Conservation (phyloP, 1,284 basidiomycete genomes). For the Blastosporella zonata region DNA sequence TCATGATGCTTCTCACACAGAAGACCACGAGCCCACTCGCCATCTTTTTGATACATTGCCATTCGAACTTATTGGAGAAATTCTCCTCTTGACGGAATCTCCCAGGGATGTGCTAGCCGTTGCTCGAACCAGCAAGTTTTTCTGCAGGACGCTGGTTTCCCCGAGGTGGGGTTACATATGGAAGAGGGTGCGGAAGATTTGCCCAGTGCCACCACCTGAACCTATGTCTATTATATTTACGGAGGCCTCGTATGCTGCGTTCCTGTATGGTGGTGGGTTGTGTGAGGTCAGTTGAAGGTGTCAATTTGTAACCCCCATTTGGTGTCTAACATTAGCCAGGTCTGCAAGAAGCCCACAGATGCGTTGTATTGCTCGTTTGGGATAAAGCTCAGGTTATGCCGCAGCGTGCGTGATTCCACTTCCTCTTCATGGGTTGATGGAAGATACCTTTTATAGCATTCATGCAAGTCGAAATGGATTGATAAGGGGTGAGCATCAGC, state of each 20-base stretch:
- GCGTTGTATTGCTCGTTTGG: constrained; percentile 43
- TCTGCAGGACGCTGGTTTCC: constrained; percentile 44
- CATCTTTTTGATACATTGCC: constrained; percentile 22
- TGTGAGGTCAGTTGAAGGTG: constrained; percentile 46
- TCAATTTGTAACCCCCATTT: constrained; percentile 3
- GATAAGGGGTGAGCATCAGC: constrained; percentile 8
- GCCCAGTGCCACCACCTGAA: constrained; percentile 40
- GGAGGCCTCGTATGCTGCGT: constrained; percentile 51
- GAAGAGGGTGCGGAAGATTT: constrained; percentile 40
- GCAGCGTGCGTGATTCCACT: constrained; percentile 31
- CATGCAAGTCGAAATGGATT: constrained; percentile 4
- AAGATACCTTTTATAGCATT: background rate
- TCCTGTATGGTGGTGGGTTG: constrained; percentile 53
- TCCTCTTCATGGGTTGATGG: background rate
- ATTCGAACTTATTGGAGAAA: constrained; percentile 31
- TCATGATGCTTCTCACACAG: background rate
- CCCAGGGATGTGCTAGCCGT: constrained; percentile 46
- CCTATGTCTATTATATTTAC: constrained; percentile 37
- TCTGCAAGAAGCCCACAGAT: constrained; percentile 35
- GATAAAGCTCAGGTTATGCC: constrained; percentile 41
- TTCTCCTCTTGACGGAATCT: constrained; percentile 27
- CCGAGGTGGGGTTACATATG: constrained; percentile 46
- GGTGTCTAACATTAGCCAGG: constrained; percentile 22
- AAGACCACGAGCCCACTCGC: background rate
- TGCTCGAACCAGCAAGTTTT: constrained; percentile 44